Conservation (phyloP, 2,329 filamentous ascomycete genomes). For the Colletotrichum endophyticum region DNA sequence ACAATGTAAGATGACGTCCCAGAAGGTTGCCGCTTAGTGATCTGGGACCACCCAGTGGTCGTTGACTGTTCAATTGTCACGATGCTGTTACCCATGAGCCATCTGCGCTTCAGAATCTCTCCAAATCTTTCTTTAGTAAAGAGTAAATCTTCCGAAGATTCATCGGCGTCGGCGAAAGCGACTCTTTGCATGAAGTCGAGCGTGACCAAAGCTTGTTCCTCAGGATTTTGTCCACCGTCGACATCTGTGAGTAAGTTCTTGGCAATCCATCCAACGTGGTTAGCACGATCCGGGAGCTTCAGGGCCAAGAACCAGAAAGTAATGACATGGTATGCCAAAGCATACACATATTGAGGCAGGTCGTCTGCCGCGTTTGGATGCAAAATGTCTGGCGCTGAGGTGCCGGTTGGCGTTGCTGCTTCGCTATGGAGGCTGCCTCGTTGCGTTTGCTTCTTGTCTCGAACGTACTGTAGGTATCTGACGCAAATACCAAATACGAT, state of each 20-base stretch:
- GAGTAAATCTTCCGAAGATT: slow-evolving; percentile 70
- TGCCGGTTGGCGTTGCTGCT: slow-evolving; percentile 22
- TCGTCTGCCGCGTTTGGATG: slow-evolving; percentile 60
- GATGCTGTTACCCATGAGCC: slow-evolving; percentile 76
- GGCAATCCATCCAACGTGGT: slow-evolving; percentile 88
- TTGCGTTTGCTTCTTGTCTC: slow-evolving; percentile 64
- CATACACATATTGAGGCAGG: slow-evolving; percentile 91
- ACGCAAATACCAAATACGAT: slow-evolving; percentile 96
- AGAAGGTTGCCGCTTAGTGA: slow-evolving; percentile 75
- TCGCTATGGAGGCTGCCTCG: slow-evolving; percentile 53
- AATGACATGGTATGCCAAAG: slow-evolving; percentile 92
- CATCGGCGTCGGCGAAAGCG: slow-evolving; percentile 83
- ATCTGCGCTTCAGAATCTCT: slow-evolving; percentile 69
- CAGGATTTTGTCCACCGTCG: slow-evolving; percentile 75
- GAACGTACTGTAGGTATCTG: slow-evolving; percentile 87
- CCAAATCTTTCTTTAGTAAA: slow-evolving; percentile 71
- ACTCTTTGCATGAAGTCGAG: slow-evolving; percentile 94
- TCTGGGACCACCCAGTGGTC: slow-evolving; percentile 69
- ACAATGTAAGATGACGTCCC: slow-evolving; percentile 66
- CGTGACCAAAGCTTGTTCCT: slow-evolving; percentile 92
- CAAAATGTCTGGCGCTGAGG: slow-evolving; percentile 4
- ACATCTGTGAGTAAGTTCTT: slow-evolving; percentile 83
- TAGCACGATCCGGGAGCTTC: slow-evolving; percentile 81
- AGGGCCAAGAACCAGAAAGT: slow-evolving; percentile 96
- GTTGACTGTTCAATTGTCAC: slow-evolving; percentile 76